Conservation (phyloP, 805 yeast species). For the Kurtzmaniella fragi region DNA sequence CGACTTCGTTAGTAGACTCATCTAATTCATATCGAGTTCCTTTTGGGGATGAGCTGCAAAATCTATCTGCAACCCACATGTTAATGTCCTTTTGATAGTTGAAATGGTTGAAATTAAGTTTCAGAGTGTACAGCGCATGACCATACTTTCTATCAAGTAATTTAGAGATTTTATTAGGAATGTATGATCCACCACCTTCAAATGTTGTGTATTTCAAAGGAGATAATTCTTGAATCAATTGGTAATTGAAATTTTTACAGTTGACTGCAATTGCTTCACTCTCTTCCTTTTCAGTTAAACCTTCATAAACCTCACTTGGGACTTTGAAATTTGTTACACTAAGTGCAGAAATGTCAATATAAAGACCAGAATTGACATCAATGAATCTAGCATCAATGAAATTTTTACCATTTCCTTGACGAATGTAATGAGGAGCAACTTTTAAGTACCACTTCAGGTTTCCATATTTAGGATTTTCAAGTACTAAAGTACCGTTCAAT, state of each 20-base stretch:
- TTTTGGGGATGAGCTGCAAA: slow-evolving; percentile 30
- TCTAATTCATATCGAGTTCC: slow-evolving; percentile 4
- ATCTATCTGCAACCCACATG: slow-evolving; percentile 43
- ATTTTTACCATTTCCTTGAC: slow-evolving; percentile 40
- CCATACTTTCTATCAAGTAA: slow-evolving; percentile 31
- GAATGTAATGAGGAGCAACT: slow-evolving; percentile 20
- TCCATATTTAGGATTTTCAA: slow-evolving; percentile 28
- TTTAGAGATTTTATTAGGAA: slow-evolving; percentile 28
- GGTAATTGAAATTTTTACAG: slow-evolving; percentile 39
- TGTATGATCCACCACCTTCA: slow-evolving; percentile 31
- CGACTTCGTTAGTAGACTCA: slow-evolving; percentile 10
- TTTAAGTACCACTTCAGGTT: slow-evolving; percentile 21
- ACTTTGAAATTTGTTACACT: slow-evolving; percentile 19
- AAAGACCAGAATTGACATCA: slow-evolving; percentile 35
- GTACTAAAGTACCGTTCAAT: slow-evolving; percentile 17
- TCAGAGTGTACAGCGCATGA: slow-evolving; percentile 21
- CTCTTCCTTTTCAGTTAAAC: slow-evolving; percentile 1
- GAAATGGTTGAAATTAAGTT: slow-evolving; percentile 21
- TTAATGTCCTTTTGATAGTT: slow-evolving; percentile 39
- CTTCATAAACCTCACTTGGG: slow-evolving; percentile 10
- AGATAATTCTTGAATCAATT: slow-evolving; percentile 27
- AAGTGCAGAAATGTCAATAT: slow-evolving; percentile 41
- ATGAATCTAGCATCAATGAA: slow-evolving; percentile 34
- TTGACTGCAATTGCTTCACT: slow-evolving; percentile 21
- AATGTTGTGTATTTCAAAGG: slow-evolving; percentile 33